Evolutionary conservation across 1,139 yeast genomes (phyloP), one percentile per base, ranked within the genome.

Genomic region (Candida sp.): DNA sequence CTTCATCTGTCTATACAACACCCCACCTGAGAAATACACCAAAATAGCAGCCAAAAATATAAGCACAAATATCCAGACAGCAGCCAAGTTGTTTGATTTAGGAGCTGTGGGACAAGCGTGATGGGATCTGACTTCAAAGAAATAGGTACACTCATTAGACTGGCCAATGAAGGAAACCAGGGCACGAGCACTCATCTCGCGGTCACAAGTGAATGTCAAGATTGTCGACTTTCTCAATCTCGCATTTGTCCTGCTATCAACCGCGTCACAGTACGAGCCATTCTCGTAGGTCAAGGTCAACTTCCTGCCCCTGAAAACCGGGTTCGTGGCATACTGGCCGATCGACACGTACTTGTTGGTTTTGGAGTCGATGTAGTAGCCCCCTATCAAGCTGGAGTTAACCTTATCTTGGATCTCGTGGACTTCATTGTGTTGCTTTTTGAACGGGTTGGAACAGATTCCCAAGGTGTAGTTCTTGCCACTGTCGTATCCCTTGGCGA

Each of bases 31-130:
- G 49, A 78, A 76, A 57, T 77, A 83, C 7, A 84, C 88, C 25
- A 75, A 72, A 23, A 80, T 63, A 0, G 87, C 85, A 17, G 86
- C 82, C 46, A 78, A 61, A 34, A 83, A 62, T 44, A 85, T 84
- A 47, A 83, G 66, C 23, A 83, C 57, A 55, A 84, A 83, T 42
- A 85, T 83, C 86, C 87, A 83, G 44, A 83, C 74, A 4, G 83
- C 83, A 2, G 85, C 86, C 55, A 78, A 64, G 53, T 83, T 80
- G 57, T 82, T 83, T 3, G 75, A 80, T 69, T 78, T 63, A 52
- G 86, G 84, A 8, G 90, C 86, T 0, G 93, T 87, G 0, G 97
- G 92, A 68, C 98, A 92, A 0, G 97, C 97, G 66, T 88, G 90
- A 47, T 90, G 86, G 4, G 97, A 89, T 58, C 92, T 73, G 28